phyloP scores from a whole-genome alignment of 495 filamentous ascomycete genomes.

The Hyphodiscus hymeniophilus region DNA sequence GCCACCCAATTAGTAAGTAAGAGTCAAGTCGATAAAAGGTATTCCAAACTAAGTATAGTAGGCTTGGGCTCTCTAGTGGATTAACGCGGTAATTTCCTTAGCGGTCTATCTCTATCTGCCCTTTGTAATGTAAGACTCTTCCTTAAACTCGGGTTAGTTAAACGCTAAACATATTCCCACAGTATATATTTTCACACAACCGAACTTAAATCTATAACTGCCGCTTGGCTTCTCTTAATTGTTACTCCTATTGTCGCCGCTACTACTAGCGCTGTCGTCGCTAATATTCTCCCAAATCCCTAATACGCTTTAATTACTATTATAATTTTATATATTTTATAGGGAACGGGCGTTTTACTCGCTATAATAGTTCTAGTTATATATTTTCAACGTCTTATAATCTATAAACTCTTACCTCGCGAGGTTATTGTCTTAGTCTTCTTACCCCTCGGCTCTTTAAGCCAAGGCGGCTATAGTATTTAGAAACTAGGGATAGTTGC shows the following conservation, averaged over 20 bases:
- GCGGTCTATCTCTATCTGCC: conserved; percentile 42
- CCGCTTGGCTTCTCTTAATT: conserved; percentile 52
- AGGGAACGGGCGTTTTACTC: conserved; percentile 50
- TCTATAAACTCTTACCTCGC: conserved; percentile 46
- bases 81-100: conserved; percentile 46
- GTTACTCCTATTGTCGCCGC: conserved; percentile 51
- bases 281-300: conserved; percentile 39
- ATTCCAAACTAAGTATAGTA: conserved; percentile 8
- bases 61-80: conserved; percentile 52
- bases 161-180: conserved; percentile 3
- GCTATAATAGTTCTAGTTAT: conserved; percentile 47
- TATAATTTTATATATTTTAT: conserved; percentile 48
- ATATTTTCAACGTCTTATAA: conserved; percentile 51
- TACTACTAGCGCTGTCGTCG: conserved; percentile 47
- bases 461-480: conserved; percentile 48
- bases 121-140: conserved; percentile 41
- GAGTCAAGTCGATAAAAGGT: background rate
- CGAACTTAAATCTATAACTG: conserved; percentile 39
- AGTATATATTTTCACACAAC: conserved; percentile 29
- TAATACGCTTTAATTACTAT: conserved; percentile 49
- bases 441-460: conserved; percentile 52
- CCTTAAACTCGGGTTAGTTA: too few relatives aligned
- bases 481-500: conserved; percentile 49
- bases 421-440: conserved; percentile 57
- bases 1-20: conserved; percentile 11